Evolutionary conservation across 2,329 filamentous ascomycete genomes (phyloP), one percentile per base, ranked within the genome.

Genomic region (Lasiodiplodia sp.): DNA sequence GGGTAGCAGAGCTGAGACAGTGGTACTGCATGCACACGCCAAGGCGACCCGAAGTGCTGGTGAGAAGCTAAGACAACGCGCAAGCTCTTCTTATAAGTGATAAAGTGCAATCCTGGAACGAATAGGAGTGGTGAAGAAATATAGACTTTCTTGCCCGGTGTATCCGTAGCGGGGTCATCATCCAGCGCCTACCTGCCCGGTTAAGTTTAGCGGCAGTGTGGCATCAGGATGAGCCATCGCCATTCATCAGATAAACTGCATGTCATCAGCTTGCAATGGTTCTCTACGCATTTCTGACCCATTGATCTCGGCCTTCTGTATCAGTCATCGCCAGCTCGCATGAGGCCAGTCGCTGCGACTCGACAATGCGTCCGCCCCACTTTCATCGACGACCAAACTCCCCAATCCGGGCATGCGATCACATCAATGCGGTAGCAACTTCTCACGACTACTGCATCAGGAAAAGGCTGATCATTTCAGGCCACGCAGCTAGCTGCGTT

Each of bases 221-320:
- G 53, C 47, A 21, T 63, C 58, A 37, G 40, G 25, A 63, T 51
- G 40, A 63, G 58, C 58, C 44, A 63, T 63, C 6, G 1, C 21
- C 11, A 12, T 11, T 57, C 31, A 21, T n/a, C 14, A 2, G 21
- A 60, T 12, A n/a, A 6, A 40, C 40, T 12, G 7, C n/a, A 21
- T 47, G 18, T 11, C 44, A 47, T 11, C 44, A 4, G 12, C 18
- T 3, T 47, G 18, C 44, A 47, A n/a, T 16, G n/a, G 11, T 5
- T 25, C 23, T 52, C n/a, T 12, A 52, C 49, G 16, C 4, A 44
- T 7, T 18, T n/a, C 12, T 40, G 38, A 5, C 49, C 21, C 5
- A 6, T 25, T 14, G 4, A 16, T 25, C 49, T 52, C 49, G 21
- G 5, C 16, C 40, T 44, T 2, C 14, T 44, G 16, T 16, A 44